Evolutionary conservation across 2,329 filamentous ascomycete genomes (phyloP).

Genomic region (Helotiales sp.): DNA sequence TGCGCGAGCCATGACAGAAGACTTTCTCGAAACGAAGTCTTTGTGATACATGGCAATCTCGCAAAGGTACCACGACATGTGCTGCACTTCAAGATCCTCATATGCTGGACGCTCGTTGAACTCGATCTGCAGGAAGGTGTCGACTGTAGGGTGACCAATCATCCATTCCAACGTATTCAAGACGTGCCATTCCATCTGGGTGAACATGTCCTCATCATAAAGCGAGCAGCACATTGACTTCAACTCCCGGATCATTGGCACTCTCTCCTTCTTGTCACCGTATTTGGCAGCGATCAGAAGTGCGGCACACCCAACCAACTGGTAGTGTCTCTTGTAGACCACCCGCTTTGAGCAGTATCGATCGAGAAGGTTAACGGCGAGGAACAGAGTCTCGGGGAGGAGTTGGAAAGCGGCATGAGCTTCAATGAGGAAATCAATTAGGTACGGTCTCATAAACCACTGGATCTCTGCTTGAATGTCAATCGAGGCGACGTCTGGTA

Average conservation of each 20-base stretch:
- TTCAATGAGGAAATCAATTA: slow-evolving; percentile 97
- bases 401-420: slow-evolving; percentile 93
- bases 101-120: slow-evolving; percentile 69
- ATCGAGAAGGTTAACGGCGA: slow-evolving; percentile 94
- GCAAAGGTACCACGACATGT: slow-evolving; percentile 91
- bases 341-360: slow-evolving; percentile 97
- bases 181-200: slow-evolving; percentile 99
- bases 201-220: slow-evolving; percentile 99
- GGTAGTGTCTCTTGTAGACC: slow-evolving; percentile 99
- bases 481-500: slow-evolving; percentile 95
- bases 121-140: slow-evolving; percentile 88
- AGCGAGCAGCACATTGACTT: slow-evolving; percentile 99
- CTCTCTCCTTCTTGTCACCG: slow-evolving; percentile 96
- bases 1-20: slow-evolving; percentile 75
- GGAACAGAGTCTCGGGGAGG: slow-evolving; percentile 90
- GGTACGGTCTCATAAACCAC: slow-evolving; percentile 98
- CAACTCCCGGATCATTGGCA: slow-evolving; percentile 94
- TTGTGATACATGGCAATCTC: slow-evolving; percentile 96
- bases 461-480: slow-evolving; percentile 99
- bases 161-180: slow-evolving; percentile 96
- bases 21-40: slow-evolving; percentile 91
- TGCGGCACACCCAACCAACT: slow-evolving; percentile 93
- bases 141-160: slow-evolving; percentile 93
- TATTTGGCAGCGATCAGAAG: slow-evolving; percentile 98
- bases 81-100: slow-evolving; percentile 83